Evolutionary conservation across 768 basidiomycete genomes (phyloP).

Genomic region (Suillus hirtellus): DNA sequence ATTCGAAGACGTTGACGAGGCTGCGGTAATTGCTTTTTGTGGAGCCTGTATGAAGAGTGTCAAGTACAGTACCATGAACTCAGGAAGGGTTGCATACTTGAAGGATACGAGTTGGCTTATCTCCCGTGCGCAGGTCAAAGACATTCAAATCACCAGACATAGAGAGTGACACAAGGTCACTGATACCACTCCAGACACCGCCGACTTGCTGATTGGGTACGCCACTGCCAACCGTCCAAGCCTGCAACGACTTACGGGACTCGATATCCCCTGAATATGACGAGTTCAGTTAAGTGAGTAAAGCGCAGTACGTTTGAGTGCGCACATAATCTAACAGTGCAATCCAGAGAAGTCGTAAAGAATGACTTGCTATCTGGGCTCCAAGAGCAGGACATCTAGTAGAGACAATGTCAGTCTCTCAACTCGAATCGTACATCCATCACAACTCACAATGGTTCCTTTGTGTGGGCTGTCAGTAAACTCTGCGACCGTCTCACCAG

Average conservation of each 20-base stretch:
- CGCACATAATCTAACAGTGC: conserved; percentile 85
- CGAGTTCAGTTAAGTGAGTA: not conserved
- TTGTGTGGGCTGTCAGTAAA: conserved; percentile 68
- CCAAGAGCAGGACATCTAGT: conserved; percentile 82
- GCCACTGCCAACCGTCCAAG: conserved; percentile 75
- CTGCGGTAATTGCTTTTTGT: conserved; percentile 77
- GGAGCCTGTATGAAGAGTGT: conserved; percentile 54
- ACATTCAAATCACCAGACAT: conserved; percentile 80
- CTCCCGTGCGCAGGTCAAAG: conserved; percentile 70
- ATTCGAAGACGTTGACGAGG: conserved; percentile 40
- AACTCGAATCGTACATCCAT: no score
- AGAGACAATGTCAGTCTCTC: not conserved
- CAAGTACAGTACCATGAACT: not conserved
- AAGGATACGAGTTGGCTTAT: conserved; percentile 60
- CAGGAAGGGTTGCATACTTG: conserved; percentile 45
- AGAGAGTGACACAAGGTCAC: conserved; percentile 79
- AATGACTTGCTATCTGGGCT: conserved; percentile 69
- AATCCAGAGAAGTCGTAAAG: conserved; percentile 83
- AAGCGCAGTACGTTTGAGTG: conserved; percentile 9
- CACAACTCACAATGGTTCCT: conserved; percentile 66
- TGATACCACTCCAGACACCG: conserved; percentile 75
- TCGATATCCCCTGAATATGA: conserved; percentile 72
- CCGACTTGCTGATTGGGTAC: conserved; percentile 85
- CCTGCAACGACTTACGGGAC: conserved; percentile 60
- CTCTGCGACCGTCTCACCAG: conserved; percentile 75